Conservation (phyloP, 306 rosid genomes). For the Pyrus pyrifolia region DNA sequence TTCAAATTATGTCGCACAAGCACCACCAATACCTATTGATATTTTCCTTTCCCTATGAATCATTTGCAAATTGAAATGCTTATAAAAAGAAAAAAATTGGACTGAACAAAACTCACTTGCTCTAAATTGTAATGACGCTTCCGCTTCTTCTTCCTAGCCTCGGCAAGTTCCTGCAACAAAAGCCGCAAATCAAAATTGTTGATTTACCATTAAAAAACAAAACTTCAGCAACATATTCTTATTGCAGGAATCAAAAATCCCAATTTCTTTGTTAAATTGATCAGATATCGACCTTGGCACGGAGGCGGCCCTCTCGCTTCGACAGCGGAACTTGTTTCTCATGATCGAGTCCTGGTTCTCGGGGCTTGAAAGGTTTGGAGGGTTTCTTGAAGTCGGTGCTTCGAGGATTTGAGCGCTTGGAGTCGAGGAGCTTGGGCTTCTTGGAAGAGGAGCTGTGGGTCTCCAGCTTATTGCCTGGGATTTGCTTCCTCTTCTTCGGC, state of each 20-base stretch:
- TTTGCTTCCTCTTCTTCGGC: constrained; percentile 56
- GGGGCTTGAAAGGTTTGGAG: constrained; percentile 17
- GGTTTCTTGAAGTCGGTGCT: constrained; percentile 25
- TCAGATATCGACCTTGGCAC: constrained; percentile 52
- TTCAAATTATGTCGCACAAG: neutral
- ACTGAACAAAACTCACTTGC: constrained; percentile 40
- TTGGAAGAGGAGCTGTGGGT: constrained; percentile 32
- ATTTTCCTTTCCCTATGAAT: neutral
- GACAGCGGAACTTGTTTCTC: constrained; percentile 36
- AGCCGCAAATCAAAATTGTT: neutral
- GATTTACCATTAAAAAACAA: neutral
- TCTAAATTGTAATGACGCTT: constrained; percentile 69
- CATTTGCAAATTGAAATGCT: neutral
- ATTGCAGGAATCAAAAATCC: neutral
- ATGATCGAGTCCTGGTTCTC: constrained; percentile 14
- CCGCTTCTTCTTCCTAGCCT: constrained; percentile 86
- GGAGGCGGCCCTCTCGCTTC: constrained; percentile 61
- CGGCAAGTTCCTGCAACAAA: constrained; percentile 64
- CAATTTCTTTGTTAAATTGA: neutral
- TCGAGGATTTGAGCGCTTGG: constrained; percentile 20
- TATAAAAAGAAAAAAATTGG: neutral
- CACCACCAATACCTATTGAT: neutral
- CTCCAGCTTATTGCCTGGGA: constrained; percentile 26
- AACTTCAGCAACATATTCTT: neutral
- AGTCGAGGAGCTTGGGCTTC: constrained; percentile 32